Conservation (phyloP, 225 moss, liverwort and hornwort species). For the Pleurozium schreberi region DNA sequence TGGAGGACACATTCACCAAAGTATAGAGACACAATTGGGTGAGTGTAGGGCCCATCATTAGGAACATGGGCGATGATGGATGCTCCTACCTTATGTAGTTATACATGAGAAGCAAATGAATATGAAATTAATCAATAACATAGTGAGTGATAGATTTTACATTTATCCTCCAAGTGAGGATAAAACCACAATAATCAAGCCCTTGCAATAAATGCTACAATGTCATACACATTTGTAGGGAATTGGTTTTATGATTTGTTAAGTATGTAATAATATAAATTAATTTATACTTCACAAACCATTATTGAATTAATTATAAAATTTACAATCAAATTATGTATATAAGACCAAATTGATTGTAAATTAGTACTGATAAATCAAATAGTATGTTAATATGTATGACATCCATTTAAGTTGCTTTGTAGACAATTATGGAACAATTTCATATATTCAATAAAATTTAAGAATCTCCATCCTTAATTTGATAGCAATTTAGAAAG, state of each 20-base stretch:
- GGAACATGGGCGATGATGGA: no score
- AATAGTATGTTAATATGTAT: neutral
- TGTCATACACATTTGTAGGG: fast-evolving
- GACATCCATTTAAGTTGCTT: neutral
- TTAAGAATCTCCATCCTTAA: neutral
- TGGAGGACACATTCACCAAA: no score
- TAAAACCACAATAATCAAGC: neutral
- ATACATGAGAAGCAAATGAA: fast-evolving
- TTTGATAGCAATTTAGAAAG: neutral
- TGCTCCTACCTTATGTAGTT: no score
- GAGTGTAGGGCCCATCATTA: no score
- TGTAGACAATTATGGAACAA: neutral
- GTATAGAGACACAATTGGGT: no score
- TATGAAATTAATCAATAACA: neutral
- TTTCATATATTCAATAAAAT: no score
- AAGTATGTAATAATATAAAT: no score
- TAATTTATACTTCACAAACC: neutral
- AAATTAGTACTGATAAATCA: neutral
- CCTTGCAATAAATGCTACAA: neutral
- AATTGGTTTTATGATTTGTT: neutral
- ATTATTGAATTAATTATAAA: neutral
- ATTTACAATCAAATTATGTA: neutral
- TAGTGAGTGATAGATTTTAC: neutral
- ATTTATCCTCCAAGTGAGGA: fast-evolving
- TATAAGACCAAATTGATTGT: neutral